These are phyloP conservation scores for Periglandula ipomoeae DNA, from an alignment of 2,329 filamentous ascomycete genomes.

Conservation along the genomic window DNA sequence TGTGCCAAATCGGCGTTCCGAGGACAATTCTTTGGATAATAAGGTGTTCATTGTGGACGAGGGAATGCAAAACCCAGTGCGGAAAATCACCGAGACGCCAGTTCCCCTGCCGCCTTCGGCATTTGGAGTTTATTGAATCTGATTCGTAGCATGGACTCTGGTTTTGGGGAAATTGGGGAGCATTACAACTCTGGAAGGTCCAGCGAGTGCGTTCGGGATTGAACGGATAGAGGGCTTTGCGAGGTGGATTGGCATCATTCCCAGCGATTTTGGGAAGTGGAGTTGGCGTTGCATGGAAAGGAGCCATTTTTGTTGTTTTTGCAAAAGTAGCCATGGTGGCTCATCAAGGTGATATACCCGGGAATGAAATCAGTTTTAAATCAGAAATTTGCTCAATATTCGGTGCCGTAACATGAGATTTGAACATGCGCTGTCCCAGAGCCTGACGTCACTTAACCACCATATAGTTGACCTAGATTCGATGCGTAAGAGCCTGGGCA, in stretches of 20 bases:
- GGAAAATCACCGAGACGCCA: background rate
- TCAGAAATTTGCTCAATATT: too few relatives aligned
- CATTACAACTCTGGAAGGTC: background rate
- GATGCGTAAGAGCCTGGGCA: too few relatives aligned
- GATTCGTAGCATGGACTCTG: background rate
- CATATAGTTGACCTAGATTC: too few relatives aligned
- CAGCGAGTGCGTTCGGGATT: too few relatives aligned
- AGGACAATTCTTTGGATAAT: conserved; percentile 1
- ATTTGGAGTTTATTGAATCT: background rate
- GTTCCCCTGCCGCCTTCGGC: background rate
- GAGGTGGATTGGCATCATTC: background rate
- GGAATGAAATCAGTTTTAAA: too few relatives aligned
- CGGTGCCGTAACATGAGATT: too few relatives aligned
- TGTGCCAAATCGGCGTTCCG: background rate
- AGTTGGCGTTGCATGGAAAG: background rate
- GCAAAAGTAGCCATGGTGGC: background rate
- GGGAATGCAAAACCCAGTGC: background rate
- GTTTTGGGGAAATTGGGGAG: background rate
- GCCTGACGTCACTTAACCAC: too few relatives aligned
- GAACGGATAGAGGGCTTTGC: background rate
- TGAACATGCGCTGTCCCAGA: too few relatives aligned
- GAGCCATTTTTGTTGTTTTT: background rate
- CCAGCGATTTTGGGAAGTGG: background rate
- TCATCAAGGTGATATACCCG: too few relatives aligned
- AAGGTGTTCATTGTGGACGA: conserved; percentile 17